These are phyloP conservation scores for Ustanciosporium gigantosporum DNA, from an alignment of 1,284 basidiomycete species.

Conservation along the genomic window DNA sequence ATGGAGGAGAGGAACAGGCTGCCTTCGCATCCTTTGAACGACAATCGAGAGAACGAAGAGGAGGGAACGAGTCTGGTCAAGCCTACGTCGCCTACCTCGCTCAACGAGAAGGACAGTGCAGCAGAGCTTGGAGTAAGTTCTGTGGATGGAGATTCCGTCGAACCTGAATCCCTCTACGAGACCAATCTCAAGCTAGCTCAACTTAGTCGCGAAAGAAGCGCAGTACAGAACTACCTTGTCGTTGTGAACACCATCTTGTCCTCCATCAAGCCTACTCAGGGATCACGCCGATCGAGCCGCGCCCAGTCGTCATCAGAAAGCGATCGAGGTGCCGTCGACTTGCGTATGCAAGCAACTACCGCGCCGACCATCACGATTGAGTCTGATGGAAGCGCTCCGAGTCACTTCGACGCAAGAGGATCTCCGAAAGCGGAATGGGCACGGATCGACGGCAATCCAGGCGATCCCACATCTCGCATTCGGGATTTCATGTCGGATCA, in stretches of 20 bases:
- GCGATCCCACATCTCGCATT: too few relatives aligned
- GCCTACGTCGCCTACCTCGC: not conserved
- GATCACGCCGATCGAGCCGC: not conserved
- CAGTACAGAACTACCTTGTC: constrained; percentile 14
- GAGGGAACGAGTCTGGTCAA: not conserved
- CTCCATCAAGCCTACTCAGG: too few relatives aligned
- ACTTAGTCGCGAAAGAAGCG: constrained; percentile 67
- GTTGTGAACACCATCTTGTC: constrained; percentile 19
- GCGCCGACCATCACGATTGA: too few relatives aligned
- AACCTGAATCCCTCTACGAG: constrained; percentile 77
- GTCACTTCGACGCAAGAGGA: too few relatives aligned
- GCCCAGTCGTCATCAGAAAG: too few relatives aligned
- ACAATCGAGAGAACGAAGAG: not conserved
- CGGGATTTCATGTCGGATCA: too few relatives aligned
- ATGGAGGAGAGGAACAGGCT: constrained; percentile 57
- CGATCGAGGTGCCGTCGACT: too few relatives aligned
- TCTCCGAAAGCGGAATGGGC: too few relatives aligned
- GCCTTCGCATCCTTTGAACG: not conserved
- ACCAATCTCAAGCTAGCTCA: constrained; percentile 69
- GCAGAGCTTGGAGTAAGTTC: not conserved
- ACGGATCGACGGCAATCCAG: too few relatives aligned
- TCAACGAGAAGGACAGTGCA: not conserved
- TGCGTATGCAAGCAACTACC: too few relatives aligned
- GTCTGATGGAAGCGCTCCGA: too few relatives aligned
- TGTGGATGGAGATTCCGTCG: constrained; percentile 36